Percentiles rank a stretch among this genome's conserved stretches.
phyloP scores from a whole-genome alignment of 2,329 filamentous ascomycete species.

The Calonectria multiphialidica region DNA sequence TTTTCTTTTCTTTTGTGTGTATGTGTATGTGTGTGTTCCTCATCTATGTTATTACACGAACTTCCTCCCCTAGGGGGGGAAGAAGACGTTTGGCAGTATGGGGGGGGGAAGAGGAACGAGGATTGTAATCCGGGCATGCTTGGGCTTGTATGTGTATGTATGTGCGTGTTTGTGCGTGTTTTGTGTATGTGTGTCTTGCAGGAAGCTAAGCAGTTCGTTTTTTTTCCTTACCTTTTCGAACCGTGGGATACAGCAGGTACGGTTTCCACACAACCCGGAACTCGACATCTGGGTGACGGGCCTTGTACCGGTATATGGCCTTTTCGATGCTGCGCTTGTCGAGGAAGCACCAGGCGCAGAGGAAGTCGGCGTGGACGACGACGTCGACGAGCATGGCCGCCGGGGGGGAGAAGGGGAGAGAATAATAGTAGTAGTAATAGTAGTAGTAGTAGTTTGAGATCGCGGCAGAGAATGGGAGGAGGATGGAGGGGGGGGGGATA shows the following conservation, averaged over 20 bases:
- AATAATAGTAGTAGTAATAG: no score
- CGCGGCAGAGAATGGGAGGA: background rate
- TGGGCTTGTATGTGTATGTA: no score
- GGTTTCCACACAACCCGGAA: constrained; percentile 63
- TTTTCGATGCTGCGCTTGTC: constrained; percentile 59
- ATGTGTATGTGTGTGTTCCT: no score
- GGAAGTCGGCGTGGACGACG: constrained; percentile 62
- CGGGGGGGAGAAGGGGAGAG: background rate
- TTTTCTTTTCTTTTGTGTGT: background rate
- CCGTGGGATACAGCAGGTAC: constrained; percentile 57
- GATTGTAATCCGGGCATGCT: background rate
- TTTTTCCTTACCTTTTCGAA: constrained; percentile 39
- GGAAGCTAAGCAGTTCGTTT: no score
- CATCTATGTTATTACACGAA: background rate
- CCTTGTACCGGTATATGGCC: constrained; percentile 57
- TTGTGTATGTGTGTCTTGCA: no score
- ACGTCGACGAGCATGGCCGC: constrained; percentile 43
- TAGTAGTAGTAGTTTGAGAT: no score
- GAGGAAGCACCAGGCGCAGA: constrained; percentile 67
- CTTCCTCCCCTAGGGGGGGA: background rate
- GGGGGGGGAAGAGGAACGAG: no score
- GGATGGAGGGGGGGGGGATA: background rate
- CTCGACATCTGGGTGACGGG: constrained; percentile 54
- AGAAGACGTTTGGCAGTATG: background rate
- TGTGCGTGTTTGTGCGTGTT: no score